Base-by-base conservation (phyloP, 1,284 basidiomycete genomes). In the Malassezia sympodialis region DNA sequence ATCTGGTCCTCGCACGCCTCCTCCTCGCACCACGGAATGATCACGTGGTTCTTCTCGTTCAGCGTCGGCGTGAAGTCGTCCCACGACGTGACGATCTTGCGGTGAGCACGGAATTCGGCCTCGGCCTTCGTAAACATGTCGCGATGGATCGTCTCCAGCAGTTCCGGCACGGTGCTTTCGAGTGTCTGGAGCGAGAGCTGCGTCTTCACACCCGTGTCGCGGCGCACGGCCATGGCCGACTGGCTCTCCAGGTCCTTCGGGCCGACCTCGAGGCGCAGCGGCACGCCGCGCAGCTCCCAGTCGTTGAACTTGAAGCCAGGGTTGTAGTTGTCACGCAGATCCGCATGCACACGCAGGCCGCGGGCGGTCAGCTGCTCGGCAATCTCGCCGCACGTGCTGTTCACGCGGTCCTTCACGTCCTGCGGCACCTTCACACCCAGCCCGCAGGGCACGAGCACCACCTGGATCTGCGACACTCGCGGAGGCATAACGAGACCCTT, bases 261-360 rank as follows among this genome's bases (percentile, higher is more conserved):
- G 11, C 93, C 94, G 63, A 98, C 84, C 78, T 99, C 94, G 63
- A 99, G 84, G 63, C 93, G 88, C 56, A 99, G 80, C 21, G 93
- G 94, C 28, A 96, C 90, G 76, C 94, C 94, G 15, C 72, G 65
- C 53, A 74, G 85, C 79, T 99, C 94, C 90, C 93, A 96, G 75
- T 96, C 89, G 76, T 96, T 96, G 79, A 96, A 99, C 79, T 98
- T 99, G 80, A 86, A 98, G 41, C 93, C 93, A 14, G 93, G 93
- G 45, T 90, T 96, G 78, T 98, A 94, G 24, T 87, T 89, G 17
- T 96, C 93, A 52, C 93, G 80, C 63, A 91, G 78, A 77, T 99
- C 94, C 1, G 88, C 88, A 77, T 86, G 89, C 42, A 88, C 88
- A 60, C 86, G 82, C 62, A 98, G 78, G 44, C 84, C 90, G 10